Base-by-base conservation (phyloP, 2,329 filamentous ascomycete genomes). In the Penicillium sp. region DNA sequence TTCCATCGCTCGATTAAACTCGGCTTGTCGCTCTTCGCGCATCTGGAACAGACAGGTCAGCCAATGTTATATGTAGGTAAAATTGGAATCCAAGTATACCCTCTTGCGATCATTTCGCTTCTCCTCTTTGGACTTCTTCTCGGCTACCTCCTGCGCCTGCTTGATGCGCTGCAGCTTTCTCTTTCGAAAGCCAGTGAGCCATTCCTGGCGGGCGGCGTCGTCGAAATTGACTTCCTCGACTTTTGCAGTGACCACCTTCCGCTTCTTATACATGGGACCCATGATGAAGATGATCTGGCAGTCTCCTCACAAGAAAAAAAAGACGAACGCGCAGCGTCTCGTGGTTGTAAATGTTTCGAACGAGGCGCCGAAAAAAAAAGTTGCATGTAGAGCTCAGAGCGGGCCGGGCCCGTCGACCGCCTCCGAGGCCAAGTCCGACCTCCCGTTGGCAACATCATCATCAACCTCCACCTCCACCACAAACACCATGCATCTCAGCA, bases 171-270 rank as follows among this genome's bases (percentile, higher is more conserved):
- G 88, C 48, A 89, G 76, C 73, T 96, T 97, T 72, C 94, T 87
- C 80, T 97, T 99, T 78, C 93, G 92, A 75, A 99, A 99, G 2
- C 94, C 94, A 0, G 91, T 96, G 52, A 99, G 80, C 69, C 89
- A 99, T 67, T 97, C 91, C 59, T 88, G 78, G 59, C 94, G 86
- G 42, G 89, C 89, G 56, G 81, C 80, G 56, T 81, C 76, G 75
- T 99, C 91, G 75, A 97, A 99, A 47, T 79, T 84, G 71, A 99
- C 87, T 70, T 95, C 90, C 67, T 92, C 89, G 54, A 89, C 79
- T 36, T 78, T 74, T 42, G 79, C 70, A 68, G 28, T 29, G 18
- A 18, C 36, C 16, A 74, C 63, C 70, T 88, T 89, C 59, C 88
- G 80, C 66, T 85, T 87, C 74, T 88, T 90, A n/a, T 75, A 76